Percentiles rank a stretch among this genome's conserved stretches.
Conservation (phyloP, 179 eudicot species). For the Actinidia arguta region DNA sequence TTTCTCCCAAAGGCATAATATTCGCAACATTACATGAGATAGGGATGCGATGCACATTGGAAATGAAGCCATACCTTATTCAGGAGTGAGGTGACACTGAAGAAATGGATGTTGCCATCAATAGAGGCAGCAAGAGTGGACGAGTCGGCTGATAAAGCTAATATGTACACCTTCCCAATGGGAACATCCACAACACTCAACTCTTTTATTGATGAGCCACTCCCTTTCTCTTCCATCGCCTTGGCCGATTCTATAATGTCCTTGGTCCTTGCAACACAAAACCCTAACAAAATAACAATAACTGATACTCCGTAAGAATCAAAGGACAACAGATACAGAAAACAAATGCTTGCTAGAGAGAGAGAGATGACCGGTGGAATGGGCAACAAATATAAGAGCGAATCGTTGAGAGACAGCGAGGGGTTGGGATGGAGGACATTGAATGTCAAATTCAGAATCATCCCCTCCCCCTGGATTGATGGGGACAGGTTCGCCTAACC, state of each 20-base stretch:
- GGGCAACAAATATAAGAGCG: conserved; percentile 67
- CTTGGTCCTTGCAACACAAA: conserved; percentile 77
- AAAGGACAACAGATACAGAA: background rate
- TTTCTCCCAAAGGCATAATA: background rate
- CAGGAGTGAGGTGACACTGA: conserved; percentile 63
- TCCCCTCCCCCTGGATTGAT: conserved; percentile 28
- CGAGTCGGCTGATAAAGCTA: conserved; percentile 74
- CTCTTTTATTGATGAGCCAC: conserved; percentile 53
- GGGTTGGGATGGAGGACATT: conserved; percentile 58
- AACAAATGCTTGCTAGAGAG: background rate
- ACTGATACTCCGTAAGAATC: background rate
- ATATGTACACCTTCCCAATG: conserved; percentile 74
- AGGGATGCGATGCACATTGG: background rate
- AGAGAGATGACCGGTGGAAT: conserved; percentile 46
- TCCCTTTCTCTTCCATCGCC: conserved; percentile 52
- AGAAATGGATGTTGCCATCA: conserved; percentile 62
- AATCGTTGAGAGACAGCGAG: conserved; percentile 60
- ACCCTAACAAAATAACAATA: conserved; percentile 49
- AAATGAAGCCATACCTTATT: conserved; percentile 53
- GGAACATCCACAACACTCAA: conserved; percentile 65
- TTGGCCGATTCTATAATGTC: conserved; percentile 65
- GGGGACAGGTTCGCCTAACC: conserved; percentile 60
- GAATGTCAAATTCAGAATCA: conserved; percentile 42
- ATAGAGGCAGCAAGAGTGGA: conserved; percentile 69
- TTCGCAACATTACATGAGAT: background rate